phyloP scores from a whole-genome alignment of 2,329 filamentous ascomycete genomes.

The Venturia pyrina region DNA sequence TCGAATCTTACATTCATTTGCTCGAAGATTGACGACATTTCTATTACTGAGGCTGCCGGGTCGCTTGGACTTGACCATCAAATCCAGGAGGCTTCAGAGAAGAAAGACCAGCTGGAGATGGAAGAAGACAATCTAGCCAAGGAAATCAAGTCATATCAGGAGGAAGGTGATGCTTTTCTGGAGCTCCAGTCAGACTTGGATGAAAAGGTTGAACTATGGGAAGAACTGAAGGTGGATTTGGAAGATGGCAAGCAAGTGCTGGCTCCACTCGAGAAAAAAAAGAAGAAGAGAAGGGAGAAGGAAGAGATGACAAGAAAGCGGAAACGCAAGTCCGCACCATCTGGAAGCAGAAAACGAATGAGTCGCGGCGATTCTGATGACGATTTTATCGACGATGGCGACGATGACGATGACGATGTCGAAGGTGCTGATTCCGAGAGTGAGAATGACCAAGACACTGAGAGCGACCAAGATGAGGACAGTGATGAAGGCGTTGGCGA shows the following conservation, averaged over 20 bases:
- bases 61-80: constrained; percentile 27
- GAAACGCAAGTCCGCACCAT: constrained; percentile 22
- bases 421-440: constrained; percentile 19
- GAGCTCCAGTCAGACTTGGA: constrained; percentile 27
- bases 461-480: constrained; percentile 17
- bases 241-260: constrained; percentile 34
- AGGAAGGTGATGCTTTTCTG: constrained; percentile 24
- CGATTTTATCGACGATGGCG: constrained; percentile 18
- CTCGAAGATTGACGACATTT: constrained; percentile 54
- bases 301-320: constrained; percentile 27
- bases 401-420: constrained; percentile 21
- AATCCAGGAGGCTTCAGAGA: constrained; percentile 17
- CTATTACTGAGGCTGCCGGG: constrained; percentile 33
- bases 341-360: not conserved
- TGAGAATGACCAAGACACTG: not conserved
- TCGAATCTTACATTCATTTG: constrained; percentile 50
- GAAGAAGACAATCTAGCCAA: constrained; percentile 10
- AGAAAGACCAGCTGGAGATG: constrained; percentile 20
- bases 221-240: constrained; percentile 28
- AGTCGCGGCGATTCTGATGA: constrained; percentile 15
- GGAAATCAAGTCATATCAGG: constrained; percentile 16
- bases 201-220: constrained; percentile 37
- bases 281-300: constrained; percentile 15
- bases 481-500: constrained; percentile 14
- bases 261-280: constrained; percentile 21